Evolutionary conservation across 2,329 filamentous ascomycete genomes (phyloP).

Genomic region (Diaporthe aspalathi): DNA sequence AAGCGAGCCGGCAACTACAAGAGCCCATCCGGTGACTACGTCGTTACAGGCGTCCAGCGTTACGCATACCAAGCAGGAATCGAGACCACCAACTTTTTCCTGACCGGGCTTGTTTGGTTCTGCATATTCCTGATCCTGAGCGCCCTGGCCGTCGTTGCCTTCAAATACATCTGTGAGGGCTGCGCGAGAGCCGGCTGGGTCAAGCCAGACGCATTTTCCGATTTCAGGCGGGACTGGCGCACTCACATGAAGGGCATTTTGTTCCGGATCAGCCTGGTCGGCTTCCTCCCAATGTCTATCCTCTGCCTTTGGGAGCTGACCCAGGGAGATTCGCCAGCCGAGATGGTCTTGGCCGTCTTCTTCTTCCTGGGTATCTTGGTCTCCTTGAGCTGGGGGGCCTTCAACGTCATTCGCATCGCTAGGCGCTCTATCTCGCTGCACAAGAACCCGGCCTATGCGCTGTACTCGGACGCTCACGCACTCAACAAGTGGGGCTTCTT

Average conservation of each 20-base stretch:
- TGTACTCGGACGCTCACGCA: slow-evolving; percentile 86
- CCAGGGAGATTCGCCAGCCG: slow-evolving; percentile 79
- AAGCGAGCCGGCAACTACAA: slow-evolving; percentile 49
- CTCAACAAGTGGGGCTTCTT: slow-evolving; percentile 95
- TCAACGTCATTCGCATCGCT: slow-evolving; percentile 84
- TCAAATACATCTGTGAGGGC: slow-evolving; percentile 80
- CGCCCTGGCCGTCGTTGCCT: slow-evolving; percentile 74
- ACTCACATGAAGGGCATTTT: slow-evolving; percentile 79
- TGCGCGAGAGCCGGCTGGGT: slow-evolving; percentile 78
- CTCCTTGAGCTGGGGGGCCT: slow-evolving; percentile 81
- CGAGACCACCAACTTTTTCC: slow-evolving; percentile 85
- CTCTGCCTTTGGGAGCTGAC: slow-evolving; percentile 90
- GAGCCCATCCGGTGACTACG: slow-evolving; percentile 58
- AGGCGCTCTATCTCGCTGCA: slow-evolving; percentile 84
- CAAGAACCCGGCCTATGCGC: slow-evolving; percentile 90
- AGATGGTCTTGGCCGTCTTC: slow-evolving; percentile 82
- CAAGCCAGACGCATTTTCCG: slow-evolving; percentile 83
- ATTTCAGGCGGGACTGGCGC: slow-evolving; percentile 91
- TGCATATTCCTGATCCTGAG: slow-evolving; percentile 80
- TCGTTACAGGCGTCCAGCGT: slow-evolving; percentile 80
- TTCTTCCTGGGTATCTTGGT: slow-evolving; percentile 81
- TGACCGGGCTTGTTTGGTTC: slow-evolving; percentile 86
- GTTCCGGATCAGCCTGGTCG: slow-evolving; percentile 84
- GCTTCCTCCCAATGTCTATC: slow-evolving; percentile 86
- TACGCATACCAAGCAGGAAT: slow-evolving; percentile 85